Evolutionary conservation across 371 early-diverging fungal species (phyloP).

Genomic region (Choanephora cucurbitarum): DNA sequence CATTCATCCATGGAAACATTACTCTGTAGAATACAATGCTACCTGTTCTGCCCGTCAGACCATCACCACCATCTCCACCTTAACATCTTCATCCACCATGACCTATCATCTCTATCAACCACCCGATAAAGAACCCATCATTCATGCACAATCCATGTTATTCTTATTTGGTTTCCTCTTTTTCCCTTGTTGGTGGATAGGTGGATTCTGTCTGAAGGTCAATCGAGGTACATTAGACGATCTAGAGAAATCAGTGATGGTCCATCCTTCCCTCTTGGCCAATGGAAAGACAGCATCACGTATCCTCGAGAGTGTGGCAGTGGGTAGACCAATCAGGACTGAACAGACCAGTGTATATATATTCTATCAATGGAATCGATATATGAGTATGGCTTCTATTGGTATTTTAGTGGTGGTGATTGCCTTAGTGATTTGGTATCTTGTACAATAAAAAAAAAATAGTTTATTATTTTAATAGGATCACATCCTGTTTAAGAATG

Average conservation of each 20-base stretch:
- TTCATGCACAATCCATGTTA: slow-evolving; percentile 51
- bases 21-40: no score
- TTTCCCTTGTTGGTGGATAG: slow-evolving; percentile 54
- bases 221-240: slow-evolving; percentile 1
- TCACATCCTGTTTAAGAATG: no score
- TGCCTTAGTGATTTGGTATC: slow-evolving; percentile 35
- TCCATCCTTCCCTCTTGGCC: slow-evolving; percentile 40
- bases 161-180: slow-evolving; percentile 49
- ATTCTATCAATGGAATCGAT: slow-evolving; percentile 34
- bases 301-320: slow-evolving; percentile 1
- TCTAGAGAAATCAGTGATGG: slow-evolving; percentile 5
- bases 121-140: slow-evolving; percentile 20
- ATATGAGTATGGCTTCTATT: slow-evolving; percentile 32
- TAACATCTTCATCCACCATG: slow-evolving; percentile 2
- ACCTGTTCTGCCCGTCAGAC: slow-evolving; percentile 8
- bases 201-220: slow-evolving; percentile 22
- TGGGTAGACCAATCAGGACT: neutral
- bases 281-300: slow-evolving; percentile 30
- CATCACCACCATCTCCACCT: slow-evolving; percentile 18
- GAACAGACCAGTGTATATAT: slow-evolving; percentile 11
- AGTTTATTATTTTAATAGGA: no score
- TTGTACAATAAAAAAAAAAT: neutral
- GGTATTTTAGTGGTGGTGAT: slow-evolving; percentile 16
- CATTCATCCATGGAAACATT: no score
- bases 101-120: neutral